Percentiles rank a stretch among this genome's conserved stretches.
Evolutionary conservation across 2,329 filamentous ascomycete species (phyloP).

Genomic region (Aspergillus uvarum): DNA sequence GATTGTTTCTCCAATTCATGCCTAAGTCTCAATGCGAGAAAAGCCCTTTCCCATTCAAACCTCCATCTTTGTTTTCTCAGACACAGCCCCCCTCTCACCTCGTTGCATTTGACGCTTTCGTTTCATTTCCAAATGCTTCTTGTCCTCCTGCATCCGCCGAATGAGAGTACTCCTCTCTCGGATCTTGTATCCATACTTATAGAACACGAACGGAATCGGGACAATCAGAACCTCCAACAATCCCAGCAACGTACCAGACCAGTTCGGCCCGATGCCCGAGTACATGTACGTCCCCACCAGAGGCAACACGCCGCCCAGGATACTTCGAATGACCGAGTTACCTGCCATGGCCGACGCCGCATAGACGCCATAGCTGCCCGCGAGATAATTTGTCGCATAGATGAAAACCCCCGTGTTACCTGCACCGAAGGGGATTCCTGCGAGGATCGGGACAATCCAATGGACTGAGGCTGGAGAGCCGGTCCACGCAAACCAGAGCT

Average conservation of each 20-base stretch:
- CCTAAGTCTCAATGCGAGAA: not conserved
- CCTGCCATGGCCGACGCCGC: constrained; percentile 77
- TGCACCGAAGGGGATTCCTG: constrained; percentile 74
- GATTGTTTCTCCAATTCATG: not conserved
- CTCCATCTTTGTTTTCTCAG: constrained; percentile 22
- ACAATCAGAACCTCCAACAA: constrained; percentile 71
- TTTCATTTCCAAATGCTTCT: constrained; percentile 48
- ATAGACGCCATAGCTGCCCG: constrained; percentile 76
- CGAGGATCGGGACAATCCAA: constrained; percentile 76
- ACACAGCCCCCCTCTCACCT: constrained; percentile 13
- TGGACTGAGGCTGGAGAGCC: constrained; percentile 74
- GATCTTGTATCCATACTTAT: constrained; percentile 59
- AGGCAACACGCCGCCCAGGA: constrained; percentile 75
- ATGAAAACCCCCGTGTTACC: constrained; percentile 80
- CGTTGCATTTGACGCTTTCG: constrained; percentile 23
- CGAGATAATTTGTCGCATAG: constrained; percentile 77
- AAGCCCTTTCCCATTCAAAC: constrained; percentile 7
- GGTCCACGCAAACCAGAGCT: constrained; percentile 88
- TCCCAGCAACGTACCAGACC: constrained; percentile 75
- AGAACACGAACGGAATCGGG: constrained; percentile 79
- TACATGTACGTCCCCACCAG: constrained; percentile 75
- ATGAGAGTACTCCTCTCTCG: constrained; percentile 57
- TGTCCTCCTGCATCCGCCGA: constrained; percentile 56
- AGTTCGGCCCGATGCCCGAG: constrained; percentile 65
- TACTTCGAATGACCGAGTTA: constrained; percentile 70